Percentiles rank a stretch among this genome's conserved stretches.
Conservation (phyloP, 1,284 basidiomycete genomes). For the Puccinia brachypodii region DNA sequence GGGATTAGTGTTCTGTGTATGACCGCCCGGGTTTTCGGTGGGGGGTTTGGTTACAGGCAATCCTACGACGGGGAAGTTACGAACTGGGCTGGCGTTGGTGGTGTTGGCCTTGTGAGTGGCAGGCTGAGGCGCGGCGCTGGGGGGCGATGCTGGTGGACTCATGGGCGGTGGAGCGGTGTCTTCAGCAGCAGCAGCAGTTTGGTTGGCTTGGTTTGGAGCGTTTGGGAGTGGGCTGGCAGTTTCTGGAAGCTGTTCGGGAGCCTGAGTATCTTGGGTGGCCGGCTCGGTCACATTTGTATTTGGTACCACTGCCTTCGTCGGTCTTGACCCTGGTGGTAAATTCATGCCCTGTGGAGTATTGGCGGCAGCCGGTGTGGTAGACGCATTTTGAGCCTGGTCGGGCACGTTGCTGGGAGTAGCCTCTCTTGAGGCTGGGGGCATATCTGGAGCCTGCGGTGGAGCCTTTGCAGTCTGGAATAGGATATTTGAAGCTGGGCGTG, state of each 20-base stretch:
- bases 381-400: background rate
- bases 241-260: background rate
- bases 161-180: background rate
- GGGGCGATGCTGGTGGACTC: background rate
- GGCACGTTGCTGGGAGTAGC: background rate
- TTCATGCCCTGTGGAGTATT: background rate
- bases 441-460: background rate
- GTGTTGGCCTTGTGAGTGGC: background rate
- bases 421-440: background rate
- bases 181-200: background rate
- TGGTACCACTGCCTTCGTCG: background rate
- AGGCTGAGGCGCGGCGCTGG: background rate
- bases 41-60: background rate
- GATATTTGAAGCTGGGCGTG: background rate
- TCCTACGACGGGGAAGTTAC: constrained; percentile 2
- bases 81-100: background rate
- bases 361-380: background rate
- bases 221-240: background rate
- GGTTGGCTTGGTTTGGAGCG: background rate
- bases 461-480: background rate
- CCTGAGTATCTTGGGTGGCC: background rate
- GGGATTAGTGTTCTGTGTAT: background rate
- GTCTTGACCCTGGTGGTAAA: background rate
- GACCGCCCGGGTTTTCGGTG: background rate
- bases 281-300: background rate